phyloP scores from a whole-genome alignment of 345 rosid genomes.

The Bretschneidera sinensis region DNA sequence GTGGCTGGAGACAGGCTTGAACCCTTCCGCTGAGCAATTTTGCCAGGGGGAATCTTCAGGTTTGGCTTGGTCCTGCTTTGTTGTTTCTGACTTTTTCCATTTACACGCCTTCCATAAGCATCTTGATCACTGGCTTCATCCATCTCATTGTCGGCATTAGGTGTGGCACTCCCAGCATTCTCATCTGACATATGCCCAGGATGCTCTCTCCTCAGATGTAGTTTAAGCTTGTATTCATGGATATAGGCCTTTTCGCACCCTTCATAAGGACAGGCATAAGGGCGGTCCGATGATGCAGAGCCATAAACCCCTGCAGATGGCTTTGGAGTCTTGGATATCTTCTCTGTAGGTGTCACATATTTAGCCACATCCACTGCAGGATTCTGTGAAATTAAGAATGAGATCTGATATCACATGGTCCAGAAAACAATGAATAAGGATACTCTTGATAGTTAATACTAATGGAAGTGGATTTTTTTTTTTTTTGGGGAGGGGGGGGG shows the following conservation, averaged over 20 bases:
- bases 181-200: slow-evolving; percentile 76
- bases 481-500: too few relatives aligned
- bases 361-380: slow-evolving; percentile 48
- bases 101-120: slow-evolving; percentile 54
- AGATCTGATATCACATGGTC: background rate
- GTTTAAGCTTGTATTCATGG: slow-evolving; percentile 97
- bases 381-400: slow-evolving; percentile 37
- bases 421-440: background rate
- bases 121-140: slow-evolving; percentile 91
- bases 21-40: slow-evolving; percentile 47
- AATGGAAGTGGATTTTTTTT: too few relatives aligned
- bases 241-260: slow-evolving; percentile 93
- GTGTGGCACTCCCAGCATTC: slow-evolving; percentile 50
- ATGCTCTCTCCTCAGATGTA: slow-evolving; percentile 90
- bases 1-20: slow-evolving; percentile 54
- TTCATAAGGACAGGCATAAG: slow-evolving; percentile 86
- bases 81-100: slow-evolving; percentile 58
- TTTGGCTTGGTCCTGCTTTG: slow-evolving; percentile 56
- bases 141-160: slow-evolving; percentile 51
- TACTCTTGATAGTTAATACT: too few relatives aligned
- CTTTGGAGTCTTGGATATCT: slow-evolving; percentile 49
- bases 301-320: slow-evolving; percentile 50
- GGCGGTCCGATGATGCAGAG: slow-evolving; percentile 75
- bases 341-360: slow-evolving; percentile 68
- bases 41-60: slow-evolving; percentile 63